Evolutionary conservation across 1,284 basidiomycete species (phyloP).

Genomic region (Rhodotorula sp.): DNA sequence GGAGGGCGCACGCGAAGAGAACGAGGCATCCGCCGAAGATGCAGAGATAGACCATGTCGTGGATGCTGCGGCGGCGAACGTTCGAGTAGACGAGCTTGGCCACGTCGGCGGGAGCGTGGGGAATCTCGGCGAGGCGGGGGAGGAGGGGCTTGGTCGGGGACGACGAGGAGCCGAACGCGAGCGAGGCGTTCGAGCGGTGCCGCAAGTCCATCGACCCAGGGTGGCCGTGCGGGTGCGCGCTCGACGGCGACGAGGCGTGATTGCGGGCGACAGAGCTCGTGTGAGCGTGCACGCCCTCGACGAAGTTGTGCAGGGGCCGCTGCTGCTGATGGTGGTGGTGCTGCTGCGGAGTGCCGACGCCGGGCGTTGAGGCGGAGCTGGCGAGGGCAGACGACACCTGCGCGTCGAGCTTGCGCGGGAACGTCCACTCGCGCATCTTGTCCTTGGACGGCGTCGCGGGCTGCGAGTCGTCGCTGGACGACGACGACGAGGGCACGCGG

Average conservation of each 20-base stretch:
- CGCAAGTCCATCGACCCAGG: slow-evolving; percentile 1
- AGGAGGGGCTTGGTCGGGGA: not conserved
- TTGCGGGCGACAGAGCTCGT: slow-evolving; percentile 1
- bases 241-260: not conserved
- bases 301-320: not conserved
- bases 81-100: slow-evolving; percentile 16
- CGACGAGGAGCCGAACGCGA: slow-evolving; percentile 4
- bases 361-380: not conserved
- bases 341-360: not conserved
- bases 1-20: slow-evolving; percentile 15
- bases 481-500: not conserved
- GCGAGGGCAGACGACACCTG: not conserved
- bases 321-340: not conserved
- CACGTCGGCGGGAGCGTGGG: not conserved
- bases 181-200: slow-evolving; percentile 13
- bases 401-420: slow-evolving; percentile 9
- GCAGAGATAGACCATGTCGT: slow-evolving; percentile 24
- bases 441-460: slow-evolving; percentile 24
- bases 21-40: slow-evolving; percentile 23
- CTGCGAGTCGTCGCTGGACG: not conserved
- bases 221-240: not conserved
- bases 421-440: slow-evolving; percentile 30
- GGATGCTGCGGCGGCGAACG: slow-evolving; percentile 7
- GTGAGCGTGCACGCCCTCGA: not conserved
- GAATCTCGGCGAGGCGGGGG: not conserved